Evolutionary conservation across 2,329 filamentous ascomycete genomes (phyloP), one percentile per base, ranked within the genome.

Genomic region (Sphaerulina musiva): DNA sequence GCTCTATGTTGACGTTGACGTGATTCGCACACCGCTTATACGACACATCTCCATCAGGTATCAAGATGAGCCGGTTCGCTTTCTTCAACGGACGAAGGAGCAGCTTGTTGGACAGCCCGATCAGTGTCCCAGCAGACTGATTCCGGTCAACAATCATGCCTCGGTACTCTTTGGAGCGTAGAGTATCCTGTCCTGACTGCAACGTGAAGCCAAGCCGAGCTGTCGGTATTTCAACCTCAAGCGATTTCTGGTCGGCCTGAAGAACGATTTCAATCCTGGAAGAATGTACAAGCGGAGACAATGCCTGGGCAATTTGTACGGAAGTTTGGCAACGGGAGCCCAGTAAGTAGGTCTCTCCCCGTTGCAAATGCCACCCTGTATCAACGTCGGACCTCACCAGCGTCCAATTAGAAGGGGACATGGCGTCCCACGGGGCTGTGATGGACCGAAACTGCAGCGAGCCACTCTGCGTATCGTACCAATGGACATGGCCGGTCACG

Each of bases 81-180:
- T 40, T 46, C 7, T 20, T 17, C 1, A 23, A 9, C 3, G 12
- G 23, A 12, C 40, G 46, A 2, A 85, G 65, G 0, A 86, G 75
- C 3, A 85, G 66, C 64, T 79, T 84, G 64, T 78, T 83, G 1
- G 68, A 55, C 0, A 86, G 69, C 0, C 84, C 84, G 53, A 86
- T 78, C 60, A 79, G 74, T 0, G 80, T 81, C 0, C 83, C 83
- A 0, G 76, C 69, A 48, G 85, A 78, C 61, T 88, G 85, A 5
- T 79, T 58, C 0, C 66, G 64, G 48, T 84, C 80, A 0, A 69
- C 54, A 39, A 36, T 34, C 49, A 55, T 51, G 14, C 36, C 36
- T 4, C 47, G 53, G 8, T 36, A 55, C 38, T 55, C 53, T 20
- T 51, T 55, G 8, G 53, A 55, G 4, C 11, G 12, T 8, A 55